Base-by-base conservation (phyloP, 306 rosid genomes). In the Cucumis hystrix region DNA sequence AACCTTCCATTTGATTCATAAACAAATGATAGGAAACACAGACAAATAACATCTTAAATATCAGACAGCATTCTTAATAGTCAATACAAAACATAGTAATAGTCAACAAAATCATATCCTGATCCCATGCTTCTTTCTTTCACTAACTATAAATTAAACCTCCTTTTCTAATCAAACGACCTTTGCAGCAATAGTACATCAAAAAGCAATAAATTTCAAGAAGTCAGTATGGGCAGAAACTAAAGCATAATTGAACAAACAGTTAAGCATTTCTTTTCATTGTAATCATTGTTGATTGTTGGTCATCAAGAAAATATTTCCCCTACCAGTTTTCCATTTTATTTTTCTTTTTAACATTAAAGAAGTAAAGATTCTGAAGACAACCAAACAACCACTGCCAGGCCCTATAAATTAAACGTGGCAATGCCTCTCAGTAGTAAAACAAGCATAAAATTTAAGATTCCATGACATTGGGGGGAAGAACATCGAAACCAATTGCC, bases 261-360 rank as follows among this genome's bases (percentile, higher is more conserved):
- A 75, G 93, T 89, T 87, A 83, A 93, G 88, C 85, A 84, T 87
- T 84, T 88, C 84, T 78, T 82, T 77, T 72, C 84, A 80, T 84
- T 83, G 90, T 86, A 83, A 85, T 80, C 81, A 83, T 81, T 83
- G 69, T 80, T 87, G 85, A 79, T 33, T 30, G 69, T 33, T 63
- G 45, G 45, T 33, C 80, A 78, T 74, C 86, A 65, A 67, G 74
- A 81, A 77, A 66, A 74, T 76, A 37, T 77, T 30, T 73, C 75
- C 18, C 30, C 59, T 70, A 54, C 76, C 43, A 52, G 33, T 76
- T 75, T 76, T 23, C 40, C 57, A 69, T 12, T 28, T 80, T 61
- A 15, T 12, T 7, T 79, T 62, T 59, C 1, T 37, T 77, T 8
- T 14, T 30, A 30, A 64, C 23, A 30, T 15, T 47, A 45, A 45